A percentile compares a stretch with the other conserved stretches of the same genome.
These are phyloP conservation scores for Hemileccinum rubropunctum DNA, from an alignment of 768 basidiomycete species.

Conservation along the genomic window DNA sequence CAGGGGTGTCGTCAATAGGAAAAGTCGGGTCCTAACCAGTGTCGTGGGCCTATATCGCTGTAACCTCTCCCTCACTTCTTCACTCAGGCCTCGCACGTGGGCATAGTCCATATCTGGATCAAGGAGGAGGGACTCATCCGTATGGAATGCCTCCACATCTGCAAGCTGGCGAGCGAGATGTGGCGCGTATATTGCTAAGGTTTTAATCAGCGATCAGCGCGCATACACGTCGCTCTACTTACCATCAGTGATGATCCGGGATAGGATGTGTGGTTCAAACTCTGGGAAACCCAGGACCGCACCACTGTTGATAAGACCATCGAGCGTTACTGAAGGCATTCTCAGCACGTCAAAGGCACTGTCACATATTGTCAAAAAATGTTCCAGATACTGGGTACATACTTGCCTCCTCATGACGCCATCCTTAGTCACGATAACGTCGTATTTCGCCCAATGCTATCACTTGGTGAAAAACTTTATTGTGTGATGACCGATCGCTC, in stretches of 20 bases:
- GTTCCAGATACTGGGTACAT: neutral
- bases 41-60: conserved; percentile 60
- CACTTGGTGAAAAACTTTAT: neutral
- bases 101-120: conserved; percentile 72
- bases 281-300: conserved; percentile 34
- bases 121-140: conserved; percentile 71
- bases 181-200: conserved; percentile 56
- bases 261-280: conserved; percentile 50
- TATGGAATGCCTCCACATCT: conserved; percentile 69
- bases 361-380: neutral
- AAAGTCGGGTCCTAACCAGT: conserved; percentile 44
- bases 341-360: conserved; percentile 78
- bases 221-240: conserved; percentile 1
- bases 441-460: conserved; percentile 43
- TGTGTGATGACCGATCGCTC: too few relatives aligned
- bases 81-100: conserved; percentile 63
- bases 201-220: neutral
- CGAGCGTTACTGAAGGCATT: conserved; percentile 49
- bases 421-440: conserved; percentile 40
- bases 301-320: conserved; percentile 47
- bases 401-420: conserved; percentile 44
- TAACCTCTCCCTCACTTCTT: conserved; percentile 70
- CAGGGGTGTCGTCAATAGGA: neutral
- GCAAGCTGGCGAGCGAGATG: conserved; percentile 71
- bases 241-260: conserved; percentile 75